These are phyloP conservation scores for Bruguiera gymnorhiza DNA, from an alignment of 345 rosid species.

Conservation along the genomic window DNA sequence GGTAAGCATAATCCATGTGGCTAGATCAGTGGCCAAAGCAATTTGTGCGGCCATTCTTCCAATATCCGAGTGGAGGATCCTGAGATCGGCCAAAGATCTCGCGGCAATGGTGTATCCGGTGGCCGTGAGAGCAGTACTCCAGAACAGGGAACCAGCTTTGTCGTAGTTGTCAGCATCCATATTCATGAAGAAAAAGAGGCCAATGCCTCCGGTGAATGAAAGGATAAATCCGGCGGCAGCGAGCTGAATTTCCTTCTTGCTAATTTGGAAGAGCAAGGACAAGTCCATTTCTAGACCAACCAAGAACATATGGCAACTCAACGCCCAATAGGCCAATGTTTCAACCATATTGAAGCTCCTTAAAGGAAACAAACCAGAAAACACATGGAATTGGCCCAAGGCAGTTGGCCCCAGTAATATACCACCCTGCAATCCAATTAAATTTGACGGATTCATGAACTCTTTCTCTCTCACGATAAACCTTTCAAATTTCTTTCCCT, in stretches of 20 bases:
- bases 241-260: slow-evolving; percentile 25
- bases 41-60: slow-evolving; percentile 23
- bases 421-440: slow-evolving; percentile 40
- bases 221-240: slow-evolving; percentile 37
- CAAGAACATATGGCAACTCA: slow-evolving; percentile 51
- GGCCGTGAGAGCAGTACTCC: slow-evolving; percentile 15
- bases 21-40: slow-evolving; percentile 19
- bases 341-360: slow-evolving; percentile 33
- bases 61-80: slow-evolving; percentile 28
- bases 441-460: neutral
- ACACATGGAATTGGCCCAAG: neutral
- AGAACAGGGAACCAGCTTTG: slow-evolving; percentile 10
- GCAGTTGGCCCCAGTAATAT: slow-evolving; percentile 40
- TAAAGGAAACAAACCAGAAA: slow-evolving; percentile 20
- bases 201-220: slow-evolving; percentile 34
- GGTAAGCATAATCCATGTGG: slow-evolving; percentile 23
- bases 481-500: too few relatives aligned
- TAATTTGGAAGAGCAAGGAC: slow-evolving; percentile 29
- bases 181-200: slow-evolving; percentile 25
- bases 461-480: too few relatives aligned
- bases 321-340: slow-evolving; percentile 48
- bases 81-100: slow-evolving; percentile 18
- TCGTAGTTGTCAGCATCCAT: neutral
- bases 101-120: slow-evolving; percentile 31
- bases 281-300: slow-evolving; percentile 62